Conservation (phyloP, 805 yeast genomes). For the Metschnikowia lochheadii region DNA sequence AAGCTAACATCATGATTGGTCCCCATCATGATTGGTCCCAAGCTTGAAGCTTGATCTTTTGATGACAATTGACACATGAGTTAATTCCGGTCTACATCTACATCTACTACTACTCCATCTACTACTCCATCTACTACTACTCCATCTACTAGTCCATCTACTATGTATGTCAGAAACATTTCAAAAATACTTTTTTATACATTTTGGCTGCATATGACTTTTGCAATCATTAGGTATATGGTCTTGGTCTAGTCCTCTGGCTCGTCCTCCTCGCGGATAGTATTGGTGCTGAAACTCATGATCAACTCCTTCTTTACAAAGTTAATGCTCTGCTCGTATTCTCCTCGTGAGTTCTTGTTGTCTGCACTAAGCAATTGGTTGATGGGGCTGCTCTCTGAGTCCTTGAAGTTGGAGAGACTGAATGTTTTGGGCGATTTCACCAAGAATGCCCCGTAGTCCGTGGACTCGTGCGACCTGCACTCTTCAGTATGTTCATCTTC, state of each 20-base stretch:
- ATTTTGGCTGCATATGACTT: too few species aligned
- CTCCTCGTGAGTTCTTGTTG: constrained; percentile 3
- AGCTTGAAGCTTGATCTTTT: too few species aligned
- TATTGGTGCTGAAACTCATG: constrained; percentile 34
- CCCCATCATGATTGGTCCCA: too few species aligned
- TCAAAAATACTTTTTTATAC: too few species aligned
- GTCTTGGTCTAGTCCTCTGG: constrained; percentile 19
- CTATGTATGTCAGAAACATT: too few species aligned
- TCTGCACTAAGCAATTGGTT: constrained; percentile 28
- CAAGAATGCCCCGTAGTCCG: constrained; percentile 15
- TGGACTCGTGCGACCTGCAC: constrained; percentile 8
- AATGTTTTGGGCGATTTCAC: constrained; percentile 42
- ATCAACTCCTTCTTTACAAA: constrained; percentile 17
- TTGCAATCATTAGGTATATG: too few species aligned
- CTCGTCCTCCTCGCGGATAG: constrained; percentile 40
- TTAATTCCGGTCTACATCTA: too few species aligned
- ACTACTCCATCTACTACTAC: too few species aligned
- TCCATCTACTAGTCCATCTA: too few species aligned
- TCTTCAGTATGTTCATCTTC: neutral
- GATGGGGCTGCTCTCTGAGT: constrained; percentile 32
- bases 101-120: too few species aligned
- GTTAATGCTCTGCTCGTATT: constrained; percentile 4
- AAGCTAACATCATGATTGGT: too few species aligned
- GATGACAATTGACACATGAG: too few species aligned
- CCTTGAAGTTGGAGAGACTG: constrained; percentile 33